Conservation (phyloP, 306 rosid genomes). For the Quercus engelmannii region DNA sequence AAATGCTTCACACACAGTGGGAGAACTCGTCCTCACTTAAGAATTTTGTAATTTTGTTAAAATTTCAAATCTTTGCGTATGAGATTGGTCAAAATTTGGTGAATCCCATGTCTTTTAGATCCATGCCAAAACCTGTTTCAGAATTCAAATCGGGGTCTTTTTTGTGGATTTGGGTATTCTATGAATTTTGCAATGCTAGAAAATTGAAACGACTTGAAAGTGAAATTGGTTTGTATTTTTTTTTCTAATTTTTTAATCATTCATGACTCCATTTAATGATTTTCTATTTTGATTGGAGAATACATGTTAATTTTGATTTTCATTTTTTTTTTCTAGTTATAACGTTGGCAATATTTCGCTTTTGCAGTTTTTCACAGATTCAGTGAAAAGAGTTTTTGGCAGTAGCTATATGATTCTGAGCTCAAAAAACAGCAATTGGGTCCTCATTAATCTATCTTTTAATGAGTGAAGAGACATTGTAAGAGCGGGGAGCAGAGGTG, state of each 20-base stretch:
- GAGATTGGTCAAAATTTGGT: neutral
- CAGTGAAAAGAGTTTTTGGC: neutral
- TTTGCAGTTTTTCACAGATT: conserved; percentile 4
- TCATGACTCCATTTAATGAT: neutral
- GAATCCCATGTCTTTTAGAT: neutral
- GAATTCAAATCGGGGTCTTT: neutral
- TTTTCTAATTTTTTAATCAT: neutral
- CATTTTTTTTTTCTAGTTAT: neutral
- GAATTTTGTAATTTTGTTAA: no score
- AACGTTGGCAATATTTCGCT: neutral
- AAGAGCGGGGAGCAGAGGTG: no score
- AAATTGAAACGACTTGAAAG: no score
- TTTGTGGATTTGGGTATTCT: no score
- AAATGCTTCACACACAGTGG: no score
- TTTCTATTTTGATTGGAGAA: neutral
- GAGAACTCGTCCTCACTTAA: no score
- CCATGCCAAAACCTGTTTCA: neutral
- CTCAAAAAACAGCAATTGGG: neutral
- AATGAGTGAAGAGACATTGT: no score
- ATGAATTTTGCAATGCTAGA: no score
- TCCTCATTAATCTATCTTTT: neutral
- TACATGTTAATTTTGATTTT: neutral
- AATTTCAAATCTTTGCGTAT: neutral
- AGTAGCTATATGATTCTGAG: conserved; percentile 3
- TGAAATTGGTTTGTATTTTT: neutral